Base-by-base conservation (phyloP, 208 protist species). In the Acanthamoeba triangularis region DNA sequence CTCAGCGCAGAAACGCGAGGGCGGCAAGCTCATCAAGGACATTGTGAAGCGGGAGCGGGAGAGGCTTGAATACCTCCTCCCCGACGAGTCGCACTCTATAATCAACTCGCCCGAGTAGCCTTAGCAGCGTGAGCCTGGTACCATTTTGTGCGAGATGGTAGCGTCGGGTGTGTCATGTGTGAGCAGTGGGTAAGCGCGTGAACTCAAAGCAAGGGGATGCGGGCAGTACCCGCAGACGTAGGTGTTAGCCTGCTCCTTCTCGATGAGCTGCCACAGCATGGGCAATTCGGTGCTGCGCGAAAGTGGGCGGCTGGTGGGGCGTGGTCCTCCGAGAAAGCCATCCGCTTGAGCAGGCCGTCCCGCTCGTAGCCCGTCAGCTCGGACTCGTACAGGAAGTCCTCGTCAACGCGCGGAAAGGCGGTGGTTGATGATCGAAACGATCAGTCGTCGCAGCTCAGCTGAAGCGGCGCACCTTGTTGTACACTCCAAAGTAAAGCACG, bases 311-410 rank as follows among this genome's bases (percentile, higher is more conserved):
- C 65, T 72, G 13, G 33, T 96, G 84, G 65, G 14, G n/a, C 92
- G 41, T 72, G 35, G n/a, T 97, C 96, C 41, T 91, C 20, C 37
- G 94, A 97, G 65, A 97, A 97, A 18, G 76, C 74, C n/a, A 95
- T 67, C 28, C 95, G 65, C 13, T 8, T 72, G 0, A 97, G 41
- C 23, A 47, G 23, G 35, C 96, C 94, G 3, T 69, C 61, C 23
- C 90, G 33, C 88, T 56, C 10, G 49, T 92, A 82, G 2, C 80
- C 33, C 87, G 92, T 76, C 33, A 96, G 82, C 74, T 97, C 96
- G 7, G 96, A 33, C 44, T 44, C 25, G 88, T 97, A 97, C 6
- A 97, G 28, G 67, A 96, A 97, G 76, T 97, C 96, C 56, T 72
- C 82, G 23, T 56, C 4, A 47, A 4, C 44, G 44, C 44, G 44